Conservation (phyloP, 495 filamentous ascomycete species). For the Hapsidospora chrysogenum region DNA sequence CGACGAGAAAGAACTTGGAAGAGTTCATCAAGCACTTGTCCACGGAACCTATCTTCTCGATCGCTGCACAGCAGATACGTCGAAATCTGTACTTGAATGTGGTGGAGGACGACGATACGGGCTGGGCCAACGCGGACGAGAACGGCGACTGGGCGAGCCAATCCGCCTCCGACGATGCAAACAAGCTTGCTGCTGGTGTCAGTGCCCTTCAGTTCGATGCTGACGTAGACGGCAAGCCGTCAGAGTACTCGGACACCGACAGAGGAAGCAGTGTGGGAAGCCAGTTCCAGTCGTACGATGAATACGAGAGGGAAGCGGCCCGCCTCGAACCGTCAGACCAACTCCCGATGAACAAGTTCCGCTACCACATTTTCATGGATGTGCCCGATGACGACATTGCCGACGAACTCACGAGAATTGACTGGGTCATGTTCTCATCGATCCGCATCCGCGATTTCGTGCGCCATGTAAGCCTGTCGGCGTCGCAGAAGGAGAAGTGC, state of each 20-base stretch:
- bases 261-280: conserved; percentile 1
- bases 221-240: conserved; percentile 25
- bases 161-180: conserved; percentile 6
- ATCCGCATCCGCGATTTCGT: conserved; percentile 90
- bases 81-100: conserved; percentile 42
- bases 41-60: conserved; percentile 55
- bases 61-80: conserved; percentile 69
- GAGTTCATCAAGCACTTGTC: conserved; percentile 56
- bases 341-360: conserved; percentile 50
- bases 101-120: conserved; percentile 65
- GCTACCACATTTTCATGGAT: conserved; percentile 74
- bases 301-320: conserved; percentile 56
- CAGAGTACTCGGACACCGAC: conserved; percentile 23
- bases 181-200: conserved; percentile 22
- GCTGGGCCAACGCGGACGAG: conserved; percentile 58
- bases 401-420: conserved; percentile 80
- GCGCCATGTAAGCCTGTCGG: conserved; percentile 65
- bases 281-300: conserved; percentile 44
- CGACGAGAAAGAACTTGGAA: conserved; percentile 49
- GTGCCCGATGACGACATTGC: conserved; percentile 68
- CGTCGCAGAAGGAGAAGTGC: conserved; percentile 56
- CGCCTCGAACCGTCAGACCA: conserved; percentile 44
- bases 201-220: conserved; percentile 27
- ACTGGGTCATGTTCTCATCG: conserved; percentile 95
- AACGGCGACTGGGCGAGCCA: conserved; percentile 11